These are phyloP conservation scores for Clarkia xantiana DNA, from an alignment of 345 rosid genomes.

Conservation along the genomic window DNA sequence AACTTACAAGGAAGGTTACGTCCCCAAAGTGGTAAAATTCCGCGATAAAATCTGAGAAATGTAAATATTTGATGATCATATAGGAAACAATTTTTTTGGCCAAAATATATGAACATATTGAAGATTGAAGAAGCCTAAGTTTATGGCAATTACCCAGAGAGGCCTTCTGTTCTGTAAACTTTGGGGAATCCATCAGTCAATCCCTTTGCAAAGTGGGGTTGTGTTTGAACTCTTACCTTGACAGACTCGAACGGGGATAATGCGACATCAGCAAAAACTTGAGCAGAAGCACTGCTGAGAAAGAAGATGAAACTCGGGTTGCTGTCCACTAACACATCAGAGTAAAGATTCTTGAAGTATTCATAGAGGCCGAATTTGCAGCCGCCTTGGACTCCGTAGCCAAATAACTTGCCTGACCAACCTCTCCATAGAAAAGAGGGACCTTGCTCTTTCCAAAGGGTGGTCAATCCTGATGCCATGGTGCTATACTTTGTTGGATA, in stretches of 20 bases:
- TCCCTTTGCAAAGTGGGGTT: slow-evolving; percentile 44
- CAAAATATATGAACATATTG: too few species aligned
- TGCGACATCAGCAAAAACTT: slow-evolving; percentile 52
- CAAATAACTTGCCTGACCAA: slow-evolving; percentile 48
- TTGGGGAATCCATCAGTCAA: slow-evolving; percentile 47
- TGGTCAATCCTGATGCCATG: slow-evolving; percentile 36
- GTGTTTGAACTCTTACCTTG: slow-evolving; percentile 56
- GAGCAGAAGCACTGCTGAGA: slow-evolving; percentile 57
- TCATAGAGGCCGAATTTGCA: slow-evolving; percentile 59
- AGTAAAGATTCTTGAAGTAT: slow-evolving; percentile 47
- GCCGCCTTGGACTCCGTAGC: slow-evolving; percentile 60
- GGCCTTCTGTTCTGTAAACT: slow-evolving; percentile 37
- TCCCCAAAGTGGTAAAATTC: slow-evolving; percentile 28
- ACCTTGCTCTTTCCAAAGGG: slow-evolving; percentile 56
- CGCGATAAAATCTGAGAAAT: slow-evolving; percentile 21
- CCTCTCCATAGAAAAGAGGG: slow-evolving; percentile 59
- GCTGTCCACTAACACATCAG: slow-evolving; percentile 23
- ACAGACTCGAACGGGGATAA: slow-evolving; percentile 60
- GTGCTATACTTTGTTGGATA: slow-evolving; percentile 42
- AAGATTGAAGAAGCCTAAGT: background rate
- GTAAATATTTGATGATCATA: background rate
- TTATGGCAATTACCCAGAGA: slow-evolving; percentile 29
- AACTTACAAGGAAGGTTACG: slow-evolving; percentile 30
- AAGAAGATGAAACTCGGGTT: slow-evolving; percentile 32
- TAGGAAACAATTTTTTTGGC: too few species aligned